Conservation (phyloP, 257 asterid species). For the Ophiorrhiza pumila region DNA sequence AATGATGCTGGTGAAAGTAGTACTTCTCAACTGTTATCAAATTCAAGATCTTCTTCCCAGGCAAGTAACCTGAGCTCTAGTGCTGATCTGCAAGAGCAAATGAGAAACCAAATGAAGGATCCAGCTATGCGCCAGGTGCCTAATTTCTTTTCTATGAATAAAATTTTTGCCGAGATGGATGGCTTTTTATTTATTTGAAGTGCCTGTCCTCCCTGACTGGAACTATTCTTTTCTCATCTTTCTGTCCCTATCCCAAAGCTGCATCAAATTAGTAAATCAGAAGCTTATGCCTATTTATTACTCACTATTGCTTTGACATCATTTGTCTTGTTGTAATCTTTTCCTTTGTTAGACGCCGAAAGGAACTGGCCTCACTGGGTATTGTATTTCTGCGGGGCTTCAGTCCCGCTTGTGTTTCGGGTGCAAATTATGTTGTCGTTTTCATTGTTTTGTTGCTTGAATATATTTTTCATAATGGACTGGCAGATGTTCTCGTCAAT, state of each 20-base stretch:
- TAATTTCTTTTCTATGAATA: neutral
- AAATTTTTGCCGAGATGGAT: neutral
- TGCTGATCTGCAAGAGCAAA: conserved; percentile 84
- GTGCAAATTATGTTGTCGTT: neutral
- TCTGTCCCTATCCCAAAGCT: neutral
- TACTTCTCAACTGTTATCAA: conserved; percentile 34
- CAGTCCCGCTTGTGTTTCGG: neutral
- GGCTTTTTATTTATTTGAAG: neutral
- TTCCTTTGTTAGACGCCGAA: neutral
- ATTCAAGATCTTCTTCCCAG: conserved; percentile 36
- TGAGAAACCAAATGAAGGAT: conserved; percentile 94
- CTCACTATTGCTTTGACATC: neutral
- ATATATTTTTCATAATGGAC: conserved; percentile 16
- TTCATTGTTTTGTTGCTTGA: conserved; percentile 9
- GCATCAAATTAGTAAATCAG: neutral
- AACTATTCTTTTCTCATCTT: neutral
- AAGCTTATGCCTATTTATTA: neutral
- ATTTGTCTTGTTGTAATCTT: neutral
- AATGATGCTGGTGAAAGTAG: conserved; percentile 43
- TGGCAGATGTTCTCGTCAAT: conserved; percentile 90
- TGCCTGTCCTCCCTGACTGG: neutral
- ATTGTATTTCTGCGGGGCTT: neutral
- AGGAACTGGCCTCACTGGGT: neutral
- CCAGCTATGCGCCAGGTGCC: conserved; percentile 96
- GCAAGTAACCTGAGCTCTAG: conserved; percentile 46